phyloP scores from a whole-genome alignment of 139 green algal genomes.

The Chlamydomonas incerta region DNA sequence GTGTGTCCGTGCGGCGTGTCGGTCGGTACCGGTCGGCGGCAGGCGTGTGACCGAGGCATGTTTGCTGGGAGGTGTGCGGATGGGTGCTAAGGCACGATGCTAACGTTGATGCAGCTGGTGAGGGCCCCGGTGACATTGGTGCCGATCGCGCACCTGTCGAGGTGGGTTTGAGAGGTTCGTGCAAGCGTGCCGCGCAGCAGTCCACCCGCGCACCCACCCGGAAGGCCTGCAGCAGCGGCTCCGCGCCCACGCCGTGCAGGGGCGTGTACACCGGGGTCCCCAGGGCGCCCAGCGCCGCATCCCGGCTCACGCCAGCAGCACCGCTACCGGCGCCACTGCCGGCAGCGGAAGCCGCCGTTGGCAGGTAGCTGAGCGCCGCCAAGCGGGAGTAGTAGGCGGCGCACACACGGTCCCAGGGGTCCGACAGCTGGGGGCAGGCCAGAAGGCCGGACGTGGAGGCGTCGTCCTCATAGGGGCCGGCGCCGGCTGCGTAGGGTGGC shows the following conservation, averaged over 20 bases:
- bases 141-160: too few species aligned
- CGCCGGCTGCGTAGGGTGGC: too few species aligned
- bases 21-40: too few species aligned
- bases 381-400: slow-evolving; percentile 65
- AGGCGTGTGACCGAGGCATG: too few species aligned
- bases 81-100: too few species aligned
- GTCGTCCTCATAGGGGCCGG: too few species aligned
- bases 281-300: slow-evolving; percentile 35
- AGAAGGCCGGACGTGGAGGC: background rate
- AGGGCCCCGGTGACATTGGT: background rate
- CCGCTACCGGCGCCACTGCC: too few species aligned
- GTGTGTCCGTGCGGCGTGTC: too few species aligned
- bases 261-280: slow-evolving; percentile 72
- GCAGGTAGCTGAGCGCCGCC: slow-evolving; percentile 39
- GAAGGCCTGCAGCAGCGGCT: slow-evolving; percentile 62
- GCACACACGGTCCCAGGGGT: slow-evolving; percentile 59
- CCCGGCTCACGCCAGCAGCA: background rate
- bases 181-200: too few species aligned
- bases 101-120: background rate
- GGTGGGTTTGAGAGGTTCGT: too few species aligned
- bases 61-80: too few species aligned
- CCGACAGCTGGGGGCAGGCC: slow-evolving; percentile 32
- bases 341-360: too few species aligned
- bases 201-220: slow-evolving; percentile 15
- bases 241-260: slow-evolving; percentile 78